A percentile compares a stretch with the other conserved stretches of the same genome.
Conservation (phyloP, 192 early-diverging fungal genomes). For the Umbelopsis ramanniana region DNA sequence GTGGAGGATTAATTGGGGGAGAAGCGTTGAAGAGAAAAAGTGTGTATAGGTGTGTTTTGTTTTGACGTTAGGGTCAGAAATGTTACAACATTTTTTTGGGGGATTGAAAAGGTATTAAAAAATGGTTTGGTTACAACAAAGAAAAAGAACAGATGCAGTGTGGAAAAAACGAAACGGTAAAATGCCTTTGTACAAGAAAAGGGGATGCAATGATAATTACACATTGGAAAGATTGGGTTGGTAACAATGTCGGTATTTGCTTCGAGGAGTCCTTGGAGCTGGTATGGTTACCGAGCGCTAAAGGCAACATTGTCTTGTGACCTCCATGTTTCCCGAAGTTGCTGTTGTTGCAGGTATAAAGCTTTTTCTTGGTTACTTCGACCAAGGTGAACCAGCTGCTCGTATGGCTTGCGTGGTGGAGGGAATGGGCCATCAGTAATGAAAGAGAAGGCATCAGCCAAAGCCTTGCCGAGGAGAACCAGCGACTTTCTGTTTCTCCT, state of each 20-base stretch:
- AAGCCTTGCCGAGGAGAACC: not conserved
- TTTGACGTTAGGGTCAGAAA: not conserved
- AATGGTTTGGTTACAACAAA: not conserved
- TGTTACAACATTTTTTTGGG: not conserved
- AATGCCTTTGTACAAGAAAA: constrained; percentile 8
- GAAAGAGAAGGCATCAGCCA: constrained; percentile 9
- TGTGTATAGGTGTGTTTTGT: not conserved
- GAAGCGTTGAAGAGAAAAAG: not conserved
- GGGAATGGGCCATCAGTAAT: constrained; percentile 34
- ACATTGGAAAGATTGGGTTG: not conserved
- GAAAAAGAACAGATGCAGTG: not conserved
- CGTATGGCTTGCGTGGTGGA: constrained; percentile 34
- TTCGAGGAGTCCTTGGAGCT: too few relatives aligned
- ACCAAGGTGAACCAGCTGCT: constrained; percentile 38
- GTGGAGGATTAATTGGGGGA: not conserved
- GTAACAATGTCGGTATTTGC: not conserved
- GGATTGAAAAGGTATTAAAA: not conserved
- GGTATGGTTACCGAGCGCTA: constrained; percentile 10
- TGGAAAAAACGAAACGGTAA: not conserved
- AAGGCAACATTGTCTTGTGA: not conserved
- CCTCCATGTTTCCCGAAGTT: not conserved
- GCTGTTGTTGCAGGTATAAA: constrained; percentile 2
- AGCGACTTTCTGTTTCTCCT: constrained; percentile 4
- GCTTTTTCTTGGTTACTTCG: not conserved
- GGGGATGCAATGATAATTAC: not conserved